Evolutionary conservation across 305 asterid genomes (phyloP).

Genomic region (Fraxinus nigra): DNA sequence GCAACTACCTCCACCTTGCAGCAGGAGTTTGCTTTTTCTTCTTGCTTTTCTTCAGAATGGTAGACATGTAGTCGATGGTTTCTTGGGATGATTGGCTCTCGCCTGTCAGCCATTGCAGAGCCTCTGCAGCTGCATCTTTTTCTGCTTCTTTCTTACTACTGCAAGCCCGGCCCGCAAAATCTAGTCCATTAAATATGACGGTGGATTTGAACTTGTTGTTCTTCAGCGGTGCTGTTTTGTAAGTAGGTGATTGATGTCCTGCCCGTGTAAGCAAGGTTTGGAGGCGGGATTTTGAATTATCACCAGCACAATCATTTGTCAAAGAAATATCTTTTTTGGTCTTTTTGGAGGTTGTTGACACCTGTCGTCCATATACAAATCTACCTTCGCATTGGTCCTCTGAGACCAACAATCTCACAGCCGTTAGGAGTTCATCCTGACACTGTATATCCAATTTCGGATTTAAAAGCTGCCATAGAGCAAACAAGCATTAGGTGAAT

Average conservation of each 20-base stretch:
- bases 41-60: slow-evolving; percentile 65
- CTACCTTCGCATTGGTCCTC: slow-evolving; percentile 84
- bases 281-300: slow-evolving; percentile 67
- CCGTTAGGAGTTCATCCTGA: slow-evolving; percentile 60
- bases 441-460: slow-evolving; percentile 53
- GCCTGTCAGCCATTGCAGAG: slow-evolving; percentile 75
- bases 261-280: slow-evolving; percentile 75
- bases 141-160: slow-evolving; percentile 84
- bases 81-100: slow-evolving; percentile 56
- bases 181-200: slow-evolving; percentile 66
- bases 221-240: slow-evolving; percentile 59
- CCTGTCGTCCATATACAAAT: slow-evolving; percentile 74
- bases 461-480: slow-evolving; percentile 61
- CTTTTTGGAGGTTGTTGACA: slow-evolving; percentile 42
- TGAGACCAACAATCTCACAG: slow-evolving; percentile 67
- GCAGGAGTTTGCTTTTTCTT: slow-evolving; percentile 40
- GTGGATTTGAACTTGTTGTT: slow-evolving; percentile 67
- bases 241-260: slow-evolving; percentile 69
- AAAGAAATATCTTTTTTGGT: slow-evolving; percentile 29
- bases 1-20: slow-evolving; percentile 62
- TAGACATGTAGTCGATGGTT: slow-evolving; percentile 56
- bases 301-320: slow-evolving; percentile 39
- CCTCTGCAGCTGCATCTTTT: slow-evolving; percentile 86
- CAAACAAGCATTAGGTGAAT: slow-evolving; percentile 24
- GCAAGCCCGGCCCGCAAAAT: slow-evolving; percentile 66